A percentile compares a stretch with the other conserved stretches of the same genome.
Conservation (phyloP, 2,329 filamentous ascomycete genomes). For the Nannizzia gypsea region DNA sequence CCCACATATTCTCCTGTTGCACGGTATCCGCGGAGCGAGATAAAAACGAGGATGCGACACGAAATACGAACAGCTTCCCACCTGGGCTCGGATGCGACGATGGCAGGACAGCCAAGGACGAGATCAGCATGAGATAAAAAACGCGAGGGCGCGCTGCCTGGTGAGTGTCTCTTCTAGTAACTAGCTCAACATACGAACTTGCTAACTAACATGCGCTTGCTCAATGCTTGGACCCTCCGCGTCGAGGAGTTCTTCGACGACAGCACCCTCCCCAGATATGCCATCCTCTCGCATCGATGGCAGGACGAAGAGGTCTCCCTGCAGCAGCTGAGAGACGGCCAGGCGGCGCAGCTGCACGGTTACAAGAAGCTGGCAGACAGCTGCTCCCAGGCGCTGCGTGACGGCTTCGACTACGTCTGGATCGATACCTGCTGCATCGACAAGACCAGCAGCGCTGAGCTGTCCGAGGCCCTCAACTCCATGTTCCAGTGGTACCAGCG, state of each 20-base stretch:
- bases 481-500: slow-evolving; percentile 26
- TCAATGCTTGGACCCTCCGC: not conserved
- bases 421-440: slow-evolving; percentile 33
- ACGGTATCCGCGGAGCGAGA: too few species aligned
- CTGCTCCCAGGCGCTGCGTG: slow-evolving; percentile 15
- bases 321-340: slow-evolving; percentile 11
- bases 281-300: slow-evolving; percentile 21
- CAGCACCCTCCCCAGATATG: slow-evolving; percentile 11
- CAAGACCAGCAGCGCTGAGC: slow-evolving; percentile 25
- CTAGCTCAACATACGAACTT: too few species aligned
- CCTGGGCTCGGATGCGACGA: too few species aligned
- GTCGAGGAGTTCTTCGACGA: not conserved
- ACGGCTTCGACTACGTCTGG: slow-evolving; percentile 26
- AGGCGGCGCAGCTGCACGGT: not conserved
- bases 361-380: slow-evolving; percentile 2
- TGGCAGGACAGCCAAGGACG: too few species aligned
- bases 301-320: slow-evolving; percentile 17
- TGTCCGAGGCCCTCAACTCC: slow-evolving; percentile 25
- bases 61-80: too few species aligned
- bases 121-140: too few species aligned
- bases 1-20: too few species aligned
- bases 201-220: not conserved
- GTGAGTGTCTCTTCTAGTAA: too few species aligned
- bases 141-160: too few species aligned
- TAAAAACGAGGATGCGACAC: too few species aligned